Conservation (phyloP, 768 basidiomycete genomes). For the Hygrocybe punicea region DNA sequence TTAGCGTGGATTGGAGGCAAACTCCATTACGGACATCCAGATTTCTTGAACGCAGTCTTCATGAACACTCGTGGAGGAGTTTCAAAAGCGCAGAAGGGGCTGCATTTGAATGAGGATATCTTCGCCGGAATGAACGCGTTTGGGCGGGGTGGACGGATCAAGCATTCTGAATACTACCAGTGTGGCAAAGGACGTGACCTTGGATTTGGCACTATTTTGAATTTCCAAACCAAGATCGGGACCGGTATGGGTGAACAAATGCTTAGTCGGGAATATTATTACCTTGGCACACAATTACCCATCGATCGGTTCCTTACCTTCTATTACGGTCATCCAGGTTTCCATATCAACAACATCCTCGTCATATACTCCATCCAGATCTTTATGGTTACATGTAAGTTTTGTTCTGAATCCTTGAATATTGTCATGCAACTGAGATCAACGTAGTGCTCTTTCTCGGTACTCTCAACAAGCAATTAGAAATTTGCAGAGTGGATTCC, state of each 20-base stretch:
- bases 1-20: slow-evolving; percentile 98
- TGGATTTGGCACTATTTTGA: slow-evolving; percentile 97
- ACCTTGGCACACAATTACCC: slow-evolving; percentile 95
- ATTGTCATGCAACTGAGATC: slow-evolving; percentile 11
- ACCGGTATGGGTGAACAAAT: slow-evolving; percentile 99
- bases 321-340: slow-evolving; percentile 99
- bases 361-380: slow-evolving; percentile 98
- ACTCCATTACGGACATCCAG: slow-evolving; percentile 97
- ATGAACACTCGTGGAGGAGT: slow-evolving; percentile 99
- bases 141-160: slow-evolving; percentile 96
- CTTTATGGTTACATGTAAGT: slow-evolving; percentile 92
- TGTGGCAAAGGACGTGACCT: slow-evolving; percentile 99
- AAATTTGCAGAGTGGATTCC: slow-evolving; percentile 84
- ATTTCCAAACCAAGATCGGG: slow-evolving; percentile 99
- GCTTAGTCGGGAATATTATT: slow-evolving; percentile 99
- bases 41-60: slow-evolving; percentile 97
- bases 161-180: slow-evolving; percentile 99
- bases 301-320: slow-evolving; percentile 99
- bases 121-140: slow-evolving; percentile 99
- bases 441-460: slow-evolving; percentile 83
- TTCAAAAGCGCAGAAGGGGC: slow-evolving; percentile 97
- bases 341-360: slow-evolving; percentile 99
- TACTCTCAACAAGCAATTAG: slow-evolving; percentile 89
- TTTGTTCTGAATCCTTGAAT: not conserved
- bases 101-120: slow-evolving; percentile 99